Evolutionary conservation across 768 basidiomycete species (phyloP), one percentile per base, ranked within the genome.

Genomic region (Mycena albidolilacea): DNA sequence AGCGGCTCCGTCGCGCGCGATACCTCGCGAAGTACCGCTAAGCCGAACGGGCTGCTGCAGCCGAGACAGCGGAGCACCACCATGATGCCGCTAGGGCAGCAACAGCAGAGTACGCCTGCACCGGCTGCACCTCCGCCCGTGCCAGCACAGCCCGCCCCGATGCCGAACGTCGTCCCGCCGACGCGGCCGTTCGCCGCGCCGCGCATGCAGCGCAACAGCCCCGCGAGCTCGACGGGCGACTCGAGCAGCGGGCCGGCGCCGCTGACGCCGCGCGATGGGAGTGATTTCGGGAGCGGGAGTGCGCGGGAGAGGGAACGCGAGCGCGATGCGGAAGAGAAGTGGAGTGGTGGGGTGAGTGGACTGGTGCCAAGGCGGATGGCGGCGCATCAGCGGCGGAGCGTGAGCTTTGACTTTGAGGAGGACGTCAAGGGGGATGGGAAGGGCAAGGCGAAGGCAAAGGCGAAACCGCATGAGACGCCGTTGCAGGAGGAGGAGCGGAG

Each of bases 161-260:
- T 23, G 23, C 38, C 59, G 11, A 74, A 52, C 74, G 74, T 85
- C 87, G 5, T 82, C 80, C 69, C 68, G 30, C 67, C 70, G 1
- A 46, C 48, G 9, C 89, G 88, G 71, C 93, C 93, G 7, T 95
- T 94, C 78, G 90, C 84, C 7, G 76, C 81, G 21, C 68, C 69
- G 38, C 48, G 67, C 44, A 82, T 77, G 61, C 78, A 84, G 38
- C 84, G 91, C 14, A 88, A 92, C 71, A 95, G 93, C 77, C 94
- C 94, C 14, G 92, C 92, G 14, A 95, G 94, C 79, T 96, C 95
- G 39, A 94, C 92, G 15, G 95, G 95, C 8, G 94, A 93, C 78
- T 95, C 94, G 71, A 95, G 93, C 73, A 93, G 91, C 77, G 93
- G 93, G 17, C 85, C 91, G 17, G 87, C 88, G 19, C 95, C 95